These are phyloP conservation scores for Saturnispora besseyi DNA, from an alignment of 805 yeast genomes.

Conservation along the genomic window DNA sequence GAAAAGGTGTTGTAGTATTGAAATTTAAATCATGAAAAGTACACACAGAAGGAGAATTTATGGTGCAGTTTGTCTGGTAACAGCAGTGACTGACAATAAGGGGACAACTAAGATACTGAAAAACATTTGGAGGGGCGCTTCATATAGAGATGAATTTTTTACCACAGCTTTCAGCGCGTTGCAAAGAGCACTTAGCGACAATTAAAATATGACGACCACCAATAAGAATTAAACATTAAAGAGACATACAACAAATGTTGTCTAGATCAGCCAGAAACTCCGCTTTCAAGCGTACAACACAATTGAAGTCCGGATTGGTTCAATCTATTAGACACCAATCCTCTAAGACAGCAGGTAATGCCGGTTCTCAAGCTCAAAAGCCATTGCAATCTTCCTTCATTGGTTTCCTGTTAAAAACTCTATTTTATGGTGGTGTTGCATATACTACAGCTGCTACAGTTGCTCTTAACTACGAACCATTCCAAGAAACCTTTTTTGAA, in stretches of 20 bases:
- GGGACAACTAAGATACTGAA: no score
- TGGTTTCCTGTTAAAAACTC: constrained; percentile 3
- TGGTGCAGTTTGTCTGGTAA: no score
- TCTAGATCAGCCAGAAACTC: background rate
- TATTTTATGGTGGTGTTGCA: constrained; percentile 17
- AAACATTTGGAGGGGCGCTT: no score
- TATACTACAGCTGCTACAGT: constrained; percentile 56
- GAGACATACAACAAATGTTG: background rate
- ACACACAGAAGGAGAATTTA: no score
- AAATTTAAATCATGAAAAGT: background rate
- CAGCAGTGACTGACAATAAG: no score
- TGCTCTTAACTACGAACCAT: constrained; percentile 46
- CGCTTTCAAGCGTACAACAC: background rate
- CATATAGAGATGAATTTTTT: no score
- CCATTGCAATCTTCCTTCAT: background rate
- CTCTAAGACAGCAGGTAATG: background rate
- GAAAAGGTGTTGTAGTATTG: background rate
- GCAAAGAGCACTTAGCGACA: background rate
- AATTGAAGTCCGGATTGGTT: background rate
- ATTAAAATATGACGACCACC: background rate
- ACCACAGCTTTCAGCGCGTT: background rate
- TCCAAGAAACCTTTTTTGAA: constrained; percentile 54
- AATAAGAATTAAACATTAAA: background rate
- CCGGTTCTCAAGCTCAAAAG: background rate
- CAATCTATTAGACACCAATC: background rate